Evolutionary conservation across 176 grass and related monocot species (phyloP), one percentile per base, ranked within the genome.

Genomic region (Rhynchospora pubera): DNA sequence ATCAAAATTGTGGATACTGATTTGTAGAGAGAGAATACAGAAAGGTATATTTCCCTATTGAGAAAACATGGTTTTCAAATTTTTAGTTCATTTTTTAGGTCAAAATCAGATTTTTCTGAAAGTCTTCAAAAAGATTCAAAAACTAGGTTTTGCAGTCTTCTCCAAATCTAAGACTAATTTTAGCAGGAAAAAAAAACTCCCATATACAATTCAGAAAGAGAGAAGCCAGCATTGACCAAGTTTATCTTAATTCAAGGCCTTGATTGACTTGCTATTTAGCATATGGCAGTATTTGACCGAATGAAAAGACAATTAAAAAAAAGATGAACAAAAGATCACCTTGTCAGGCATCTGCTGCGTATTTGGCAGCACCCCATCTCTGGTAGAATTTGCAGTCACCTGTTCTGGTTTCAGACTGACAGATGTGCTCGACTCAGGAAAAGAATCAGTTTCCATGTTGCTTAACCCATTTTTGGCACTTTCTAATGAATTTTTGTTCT

Each of bases 391-490:
- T 84, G 65, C 5, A 43, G 42, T 44, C 83, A 91, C 45, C 46
- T 82, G 61, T 21, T 65, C 58, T 28, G 61, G 59, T 55, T 63
- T 65, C 24, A 59, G 75, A 51, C 73, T 89, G 82, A 30, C 47
- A 85, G 82, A 73, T 78, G 30, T 87, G 61, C 57, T 76, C 28
- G 52, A 85, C 84, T 87, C 90, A 10, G 71, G 43, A 51, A 39
- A 42, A 70, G 80, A 79, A 86, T 94, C 85, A 80, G 84, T 62
- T 70, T 67, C 77, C 71, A 63, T 82, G 86, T 65, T 90, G 45
- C 81, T 77, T 67, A 69, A 80, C 56, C 83, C 80, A 52, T 82
- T 78, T 82, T 81, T 57, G 79, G 32, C 39, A 65, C 69, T 84
- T 83, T 61, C 71, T 22, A 81, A 52, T 44, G 77, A 30, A 83